phyloP scores from a whole-genome alignment of 345 rosid species.

The rapeseed (Brassica napus) region DNA sequence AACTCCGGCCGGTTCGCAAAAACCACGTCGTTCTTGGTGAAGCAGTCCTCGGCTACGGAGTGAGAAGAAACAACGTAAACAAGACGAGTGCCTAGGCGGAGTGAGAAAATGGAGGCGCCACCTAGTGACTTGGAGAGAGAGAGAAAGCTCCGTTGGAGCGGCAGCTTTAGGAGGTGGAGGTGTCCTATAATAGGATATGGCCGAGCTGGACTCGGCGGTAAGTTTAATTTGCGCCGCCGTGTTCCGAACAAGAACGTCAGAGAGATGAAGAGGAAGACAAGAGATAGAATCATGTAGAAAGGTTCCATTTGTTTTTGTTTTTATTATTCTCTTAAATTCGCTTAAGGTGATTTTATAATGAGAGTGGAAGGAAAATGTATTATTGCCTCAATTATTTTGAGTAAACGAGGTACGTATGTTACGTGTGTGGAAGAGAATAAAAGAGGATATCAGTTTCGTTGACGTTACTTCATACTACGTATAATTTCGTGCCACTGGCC shows the following conservation, averaged over 20 bases:
- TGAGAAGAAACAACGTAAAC: slow-evolving; percentile 46
- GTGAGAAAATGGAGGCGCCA: slow-evolving; percentile 42
- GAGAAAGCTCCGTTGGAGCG: slow-evolving; percentile 24
- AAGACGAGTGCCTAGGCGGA: slow-evolving; percentile 45
- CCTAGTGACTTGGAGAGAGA: slow-evolving; percentile 35
- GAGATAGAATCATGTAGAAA: neutral
- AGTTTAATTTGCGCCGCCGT: slow-evolving; percentile 29
- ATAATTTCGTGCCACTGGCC: neutral
- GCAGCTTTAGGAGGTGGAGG: slow-evolving; percentile 32
- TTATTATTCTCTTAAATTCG: neutral
- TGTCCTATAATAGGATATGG: slow-evolving; percentile 27
- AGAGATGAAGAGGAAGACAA: slow-evolving; percentile 7
- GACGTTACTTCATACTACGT: neutral
- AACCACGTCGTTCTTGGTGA: slow-evolving; percentile 44
- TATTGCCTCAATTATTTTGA: neutral
- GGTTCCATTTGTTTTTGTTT: slow-evolving; percentile 5
- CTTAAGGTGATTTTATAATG: neutral
- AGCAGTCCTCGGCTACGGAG: slow-evolving; percentile 44
- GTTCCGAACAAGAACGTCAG: neutral
- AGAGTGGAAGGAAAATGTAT: neutral
- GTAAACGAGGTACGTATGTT: neutral
- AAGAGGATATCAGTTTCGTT: neutral
- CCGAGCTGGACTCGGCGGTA: slow-evolving; percentile 48
- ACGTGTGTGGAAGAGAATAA: neutral
- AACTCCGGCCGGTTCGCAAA: slow-evolving; percentile 48